A percentile compares a stretch with the other conserved stretches of the same genome.
phyloP scores from a whole-genome alignment of 1,284 basidiomycete species.

The Ustilago vetiveriae region DNA sequence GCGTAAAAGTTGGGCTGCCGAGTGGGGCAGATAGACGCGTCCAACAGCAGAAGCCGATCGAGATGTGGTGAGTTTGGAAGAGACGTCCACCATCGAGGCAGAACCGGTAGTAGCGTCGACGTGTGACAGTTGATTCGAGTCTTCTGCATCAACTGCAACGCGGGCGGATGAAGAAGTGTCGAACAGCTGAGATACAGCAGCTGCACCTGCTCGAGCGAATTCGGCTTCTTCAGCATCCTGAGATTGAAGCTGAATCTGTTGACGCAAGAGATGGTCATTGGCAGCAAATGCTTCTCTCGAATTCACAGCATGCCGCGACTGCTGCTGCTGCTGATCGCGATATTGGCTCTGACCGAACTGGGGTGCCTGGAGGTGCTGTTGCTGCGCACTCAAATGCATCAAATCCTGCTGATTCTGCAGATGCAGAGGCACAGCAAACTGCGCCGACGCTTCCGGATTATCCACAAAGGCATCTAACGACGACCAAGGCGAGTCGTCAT shows the following conservation, averaged over 20 bases:
- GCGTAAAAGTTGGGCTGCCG: conserved; percentile 74
- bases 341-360: not conserved
- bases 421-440: conserved; percentile 34
- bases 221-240: conserved; percentile 13
- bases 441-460: conserved; percentile 32
- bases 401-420: conserved; percentile 19
- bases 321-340: not conserved
- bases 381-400: conserved; percentile 18
- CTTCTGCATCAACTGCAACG: not conserved
- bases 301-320: too few relatives aligned
- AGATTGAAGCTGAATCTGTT: conserved; percentile 14
- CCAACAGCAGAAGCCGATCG: conserved; percentile 81
- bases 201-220: conserved; percentile 44
- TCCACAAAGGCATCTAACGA: conserved; percentile 55
- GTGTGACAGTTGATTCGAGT: conserved; percentile 71
- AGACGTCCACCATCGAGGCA: conserved; percentile 83
- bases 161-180: not conserved
- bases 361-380: not conserved
- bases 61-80: conserved; percentile 74
- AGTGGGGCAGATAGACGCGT: conserved; percentile 76
- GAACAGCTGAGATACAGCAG: conserved; percentile 11
- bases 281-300: conserved; percentile 21
- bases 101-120: conserved; percentile 74
- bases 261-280: conserved; percentile 18
- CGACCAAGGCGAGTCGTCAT: conserved; percentile 55